Percentiles rank a stretch among this genome's conserved stretches.
Conservation (phyloP, 202 grass and related monocot species). For the Panicum hallii region DNA sequence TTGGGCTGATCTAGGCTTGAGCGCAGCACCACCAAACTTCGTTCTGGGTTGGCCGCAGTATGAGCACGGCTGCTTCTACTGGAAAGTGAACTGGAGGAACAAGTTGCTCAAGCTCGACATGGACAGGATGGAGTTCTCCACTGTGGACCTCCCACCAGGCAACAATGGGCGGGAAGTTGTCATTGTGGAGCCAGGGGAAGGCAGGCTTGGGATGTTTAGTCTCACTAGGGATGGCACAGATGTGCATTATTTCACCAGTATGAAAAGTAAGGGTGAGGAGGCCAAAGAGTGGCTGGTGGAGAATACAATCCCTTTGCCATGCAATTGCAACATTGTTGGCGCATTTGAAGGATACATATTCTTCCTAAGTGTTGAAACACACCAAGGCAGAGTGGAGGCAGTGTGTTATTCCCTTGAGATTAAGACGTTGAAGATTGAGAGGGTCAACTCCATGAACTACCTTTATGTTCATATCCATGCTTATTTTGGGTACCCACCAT, state of each 20-base stretch:
- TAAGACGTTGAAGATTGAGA: slow-evolving; percentile 1
- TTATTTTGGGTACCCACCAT: not conserved
- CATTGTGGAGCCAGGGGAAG: not conserved
- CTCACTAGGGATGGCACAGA: not conserved
- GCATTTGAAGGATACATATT: not conserved
- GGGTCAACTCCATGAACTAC: not conserved
- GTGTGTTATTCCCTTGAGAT: not conserved
- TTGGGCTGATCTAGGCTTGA: not conserved
- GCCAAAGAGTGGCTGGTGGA: not conserved
- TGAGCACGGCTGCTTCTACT: slow-evolving; percentile 2
- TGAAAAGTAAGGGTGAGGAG: not conserved
- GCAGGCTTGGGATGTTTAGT: not conserved
- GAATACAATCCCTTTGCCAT: not conserved
- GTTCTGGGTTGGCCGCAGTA: not conserved
- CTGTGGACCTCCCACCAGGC: not conserved
- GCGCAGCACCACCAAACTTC: not conserved
- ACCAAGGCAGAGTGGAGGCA: not conserved
- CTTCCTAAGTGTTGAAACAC: not conserved
- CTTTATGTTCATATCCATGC: not conserved
- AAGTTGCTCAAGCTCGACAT: not conserved
- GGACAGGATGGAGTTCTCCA: not conserved
- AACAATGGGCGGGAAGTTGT: not conserved
- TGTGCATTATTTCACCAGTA: not conserved
- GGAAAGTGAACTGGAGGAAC: not conserved
- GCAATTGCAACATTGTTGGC: not conserved